Conservation (phyloP, 371 early-diverging fungal genomes). For the Rhizoclosmatium hyalinum region DNA sequence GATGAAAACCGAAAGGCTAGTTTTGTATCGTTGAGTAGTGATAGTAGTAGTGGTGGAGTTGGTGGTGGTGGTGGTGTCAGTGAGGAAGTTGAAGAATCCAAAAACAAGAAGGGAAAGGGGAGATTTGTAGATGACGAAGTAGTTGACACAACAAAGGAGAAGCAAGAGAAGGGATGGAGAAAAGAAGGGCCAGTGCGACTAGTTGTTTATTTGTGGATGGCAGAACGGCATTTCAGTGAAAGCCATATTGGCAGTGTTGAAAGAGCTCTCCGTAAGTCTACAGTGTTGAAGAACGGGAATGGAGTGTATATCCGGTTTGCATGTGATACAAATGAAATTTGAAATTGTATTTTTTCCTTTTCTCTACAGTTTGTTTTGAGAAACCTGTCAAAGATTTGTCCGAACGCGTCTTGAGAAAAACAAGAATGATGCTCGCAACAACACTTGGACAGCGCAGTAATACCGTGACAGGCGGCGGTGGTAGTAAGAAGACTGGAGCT, state of each 20-base stretch:
- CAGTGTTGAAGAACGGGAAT: slow-evolving; percentile 3
- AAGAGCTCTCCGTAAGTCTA: background rate
- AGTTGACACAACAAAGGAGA: background rate
- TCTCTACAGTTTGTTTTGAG: background rate
- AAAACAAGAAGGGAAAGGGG: background rate
- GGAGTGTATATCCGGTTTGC: slow-evolving; percentile 25
- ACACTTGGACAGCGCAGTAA: too few relatives aligned
- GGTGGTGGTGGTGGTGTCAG: background rate
- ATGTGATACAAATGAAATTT: slow-evolving; percentile 21
- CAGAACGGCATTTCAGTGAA: slow-evolving; percentile 2
- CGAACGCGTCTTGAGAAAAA: too few relatives aligned
- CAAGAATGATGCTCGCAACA: too few relatives aligned
- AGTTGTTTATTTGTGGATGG: slow-evolving; percentile 21
- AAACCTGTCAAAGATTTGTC: too few relatives aligned
- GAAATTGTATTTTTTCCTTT: background rate
- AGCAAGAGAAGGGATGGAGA: slow-evolving; percentile 5
- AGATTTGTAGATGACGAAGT: background rate
- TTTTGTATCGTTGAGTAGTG: background rate
- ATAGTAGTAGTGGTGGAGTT: background rate
- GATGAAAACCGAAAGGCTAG: background rate
- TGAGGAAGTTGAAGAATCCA: background rate
- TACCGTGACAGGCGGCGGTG: too few relatives aligned
- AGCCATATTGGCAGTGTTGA: slow-evolving; percentile 3
- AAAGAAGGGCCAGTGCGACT: background rate
- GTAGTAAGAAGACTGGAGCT: too few relatives aligned